A percentile compares a stretch with the other conserved stretches of the same genome.
phyloP scores from a whole-genome alignment of 768 basidiomycete species.

The Hypholoma fasciculare region DNA sequence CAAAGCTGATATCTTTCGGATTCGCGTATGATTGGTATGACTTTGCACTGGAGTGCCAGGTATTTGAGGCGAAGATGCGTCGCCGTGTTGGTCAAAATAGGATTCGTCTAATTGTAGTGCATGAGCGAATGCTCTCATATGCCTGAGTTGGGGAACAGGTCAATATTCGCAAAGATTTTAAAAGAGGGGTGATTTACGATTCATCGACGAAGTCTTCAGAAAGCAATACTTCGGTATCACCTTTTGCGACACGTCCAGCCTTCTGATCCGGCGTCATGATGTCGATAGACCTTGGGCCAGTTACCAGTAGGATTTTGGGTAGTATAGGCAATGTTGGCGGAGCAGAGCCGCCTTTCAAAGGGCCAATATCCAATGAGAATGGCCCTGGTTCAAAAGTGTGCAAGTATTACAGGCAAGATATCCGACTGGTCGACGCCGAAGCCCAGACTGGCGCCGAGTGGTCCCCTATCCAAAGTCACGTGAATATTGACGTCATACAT shows the following conservation, averaged over 20 bases:
- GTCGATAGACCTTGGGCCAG: no score
- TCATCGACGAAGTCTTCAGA: slow-evolving; percentile 68
- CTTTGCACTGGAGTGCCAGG: slow-evolving; percentile 37
- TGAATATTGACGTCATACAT: no score
- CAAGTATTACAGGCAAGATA: no score
- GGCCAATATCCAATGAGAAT: no score
- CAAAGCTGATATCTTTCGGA: slow-evolving; percentile 79
- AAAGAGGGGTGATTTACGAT: slow-evolving; percentile 43
- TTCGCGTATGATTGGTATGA: slow-evolving; percentile 39
- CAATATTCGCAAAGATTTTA: slow-evolving; percentile 5
- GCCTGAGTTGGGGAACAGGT: slow-evolving; percentile 24
- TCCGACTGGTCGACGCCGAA: no score
- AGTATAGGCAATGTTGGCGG: no score
- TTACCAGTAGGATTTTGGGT: no score
- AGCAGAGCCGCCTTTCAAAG: no score
- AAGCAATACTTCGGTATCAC: slow-evolving; percentile 33
- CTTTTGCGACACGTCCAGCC: slow-evolving; percentile 8
- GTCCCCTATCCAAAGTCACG: no score
- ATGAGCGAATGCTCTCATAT: slow-evolving; percentile 74
- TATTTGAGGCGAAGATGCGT: slow-evolving; percentile 34
- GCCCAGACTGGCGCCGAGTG: no score
- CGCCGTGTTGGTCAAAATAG: slow-evolving; percentile 31
- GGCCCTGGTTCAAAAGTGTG: no score
- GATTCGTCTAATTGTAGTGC: slow-evolving; percentile 68
- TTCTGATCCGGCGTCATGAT: no score